Evolutionary conservation across 805 yeast species (phyloP), one percentile per base, ranked within the genome.

Genomic region (Myxozyma sirexii): DNA sequence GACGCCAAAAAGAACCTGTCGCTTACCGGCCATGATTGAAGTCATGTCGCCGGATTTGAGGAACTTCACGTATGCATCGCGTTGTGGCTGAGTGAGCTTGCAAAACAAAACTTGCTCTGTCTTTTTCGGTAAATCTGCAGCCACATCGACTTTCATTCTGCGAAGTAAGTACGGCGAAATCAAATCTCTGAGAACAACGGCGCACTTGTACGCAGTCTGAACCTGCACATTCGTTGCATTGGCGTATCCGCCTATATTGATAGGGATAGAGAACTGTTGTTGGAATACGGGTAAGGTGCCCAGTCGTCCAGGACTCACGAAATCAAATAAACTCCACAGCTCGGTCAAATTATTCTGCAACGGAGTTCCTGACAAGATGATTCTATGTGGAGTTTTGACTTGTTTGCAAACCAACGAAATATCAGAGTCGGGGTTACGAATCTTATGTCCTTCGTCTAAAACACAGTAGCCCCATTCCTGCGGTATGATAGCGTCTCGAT

Each of bases 231-330:
- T 94, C 0, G 96, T 85, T 0, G 99, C 98, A 76, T 93, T 94
- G 1, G 99, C 97, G 74, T 94, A 94, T 0, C 99, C 99, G n/a
- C 99, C 99, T 71, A 89, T 80, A 69, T 91, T 93, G 46, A 94
- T 94, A 0, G 99, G 99, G 4, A 86, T 79, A 1, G 96, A 87
- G 72, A 94, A 94, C 71, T 94, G 97, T 54, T 82, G 87, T 73
- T 92, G 96, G 68, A 94, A 94, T 0, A 94, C 93, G 0, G 99
- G 99, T 24, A 94, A 76, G 0, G 99, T 94, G 0, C 99, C 99
- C 23, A 94, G 75, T 62, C 96, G 78, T 0, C 99, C 99, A 0
- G 99, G 99, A 69, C 87, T 92, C 1, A 92, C 87, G 75, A 94
- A 94, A 69, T 94, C 99, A 75, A 94, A 93, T 48, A 94, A 75